phyloP scores from a whole-genome alignment of 2,329 filamentous ascomycete genomes.

The Myriosclerotinia duriaeana region DNA sequence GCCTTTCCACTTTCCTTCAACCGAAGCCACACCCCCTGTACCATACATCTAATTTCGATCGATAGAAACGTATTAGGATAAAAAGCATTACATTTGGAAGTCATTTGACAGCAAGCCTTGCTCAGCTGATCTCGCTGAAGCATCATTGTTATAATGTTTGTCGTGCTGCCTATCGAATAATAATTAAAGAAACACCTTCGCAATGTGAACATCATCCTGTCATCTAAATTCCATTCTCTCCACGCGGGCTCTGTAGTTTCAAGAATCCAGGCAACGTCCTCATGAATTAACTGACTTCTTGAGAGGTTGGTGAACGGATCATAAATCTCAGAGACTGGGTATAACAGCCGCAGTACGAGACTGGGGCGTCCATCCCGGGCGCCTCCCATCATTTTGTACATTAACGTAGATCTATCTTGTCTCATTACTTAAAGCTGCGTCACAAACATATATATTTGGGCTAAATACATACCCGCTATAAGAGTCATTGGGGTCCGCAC shows the following conservation, averaged over 20 bases:
- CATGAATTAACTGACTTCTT: accelerated
- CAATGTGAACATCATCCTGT: neutral
- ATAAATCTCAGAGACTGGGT: neutral
- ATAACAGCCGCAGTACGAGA: neutral
- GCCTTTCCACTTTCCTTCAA: neutral
- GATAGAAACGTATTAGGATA: neutral
- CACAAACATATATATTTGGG: neutral
- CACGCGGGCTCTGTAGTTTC: neutral
- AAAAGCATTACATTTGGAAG: neutral
- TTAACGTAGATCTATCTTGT: too few relatives aligned
- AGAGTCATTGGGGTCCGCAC: neutral
- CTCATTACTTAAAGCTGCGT: neutral
- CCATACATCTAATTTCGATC: neutral
- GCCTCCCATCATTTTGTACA: too few relatives aligned
- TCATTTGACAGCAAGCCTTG: neutral
- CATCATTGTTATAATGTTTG: neutral
- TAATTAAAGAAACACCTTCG: neutral
- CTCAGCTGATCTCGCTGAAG: neutral
- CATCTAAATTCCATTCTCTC: neutral
- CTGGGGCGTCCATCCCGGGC: too few relatives aligned
- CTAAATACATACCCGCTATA: neutral
- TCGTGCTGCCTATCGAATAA: neutral
- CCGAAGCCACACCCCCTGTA: neutral
- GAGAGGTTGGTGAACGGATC: neutral
- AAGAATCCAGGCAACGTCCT: neutral